Evolutionary conservation across 2,329 filamentous ascomycete genomes (phyloP).

Genomic region (Aureobasidium sp.): DNA sequence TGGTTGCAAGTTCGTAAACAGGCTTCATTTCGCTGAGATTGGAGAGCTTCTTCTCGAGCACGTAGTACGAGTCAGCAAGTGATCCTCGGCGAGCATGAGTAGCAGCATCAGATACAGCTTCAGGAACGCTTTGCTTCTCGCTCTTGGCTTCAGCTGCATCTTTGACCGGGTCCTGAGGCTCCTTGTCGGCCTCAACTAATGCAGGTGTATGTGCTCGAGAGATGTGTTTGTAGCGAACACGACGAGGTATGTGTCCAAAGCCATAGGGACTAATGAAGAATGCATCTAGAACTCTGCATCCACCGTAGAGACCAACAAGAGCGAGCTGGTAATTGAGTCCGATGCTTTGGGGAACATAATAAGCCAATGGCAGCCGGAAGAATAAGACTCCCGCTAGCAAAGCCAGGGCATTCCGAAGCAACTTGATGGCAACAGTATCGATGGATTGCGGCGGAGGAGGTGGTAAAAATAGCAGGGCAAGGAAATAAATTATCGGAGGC

Average conservation of each 20-base stretch:
- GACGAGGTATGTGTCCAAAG: conserved; percentile 34
- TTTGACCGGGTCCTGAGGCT: neutral
- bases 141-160: neutral
- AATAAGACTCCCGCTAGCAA: conserved; percentile 34
- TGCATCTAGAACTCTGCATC: conserved; percentile 36
- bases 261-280: conserved; percentile 39
- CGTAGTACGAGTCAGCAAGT: conserved; percentile 13
- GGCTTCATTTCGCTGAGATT: conserved; percentile 20
- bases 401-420: conserved; percentile 34
- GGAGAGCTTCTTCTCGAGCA: conserved; percentile 15
- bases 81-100: conserved; percentile 14
- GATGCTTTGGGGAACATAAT: conserved; percentile 39
- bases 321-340: conserved; percentile 41
- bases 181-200: neutral
- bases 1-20: conserved; percentile 33
- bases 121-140: neutral
- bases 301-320: conserved; percentile 38
- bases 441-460: conserved; percentile 33
- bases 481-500: conserved; percentile 37
- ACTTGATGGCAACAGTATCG: conserved; percentile 24
- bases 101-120: neutral
- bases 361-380: conserved; percentile 36
- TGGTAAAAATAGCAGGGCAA: conserved; percentile 36
- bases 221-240: conserved; percentile 37
- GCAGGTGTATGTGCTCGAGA: conserved; percentile 26